phyloP scores from a whole-genome alignment of 805 yeast species.

The Kodamaea sagamina region DNA sequence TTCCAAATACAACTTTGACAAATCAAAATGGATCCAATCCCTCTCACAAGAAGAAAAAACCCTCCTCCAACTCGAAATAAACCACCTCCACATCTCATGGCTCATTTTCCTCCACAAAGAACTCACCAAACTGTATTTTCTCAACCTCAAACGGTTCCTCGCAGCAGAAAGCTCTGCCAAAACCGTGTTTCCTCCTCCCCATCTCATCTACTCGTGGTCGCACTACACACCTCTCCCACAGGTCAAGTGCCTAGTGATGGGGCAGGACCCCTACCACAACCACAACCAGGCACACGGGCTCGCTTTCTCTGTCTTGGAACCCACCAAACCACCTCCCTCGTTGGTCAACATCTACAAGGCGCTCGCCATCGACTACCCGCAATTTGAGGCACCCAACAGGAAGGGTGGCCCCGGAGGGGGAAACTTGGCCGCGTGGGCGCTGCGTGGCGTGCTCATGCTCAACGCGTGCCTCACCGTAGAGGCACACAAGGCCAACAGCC shows the following conservation, averaged over 20 bases:
- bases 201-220: constrained; percentile 89
- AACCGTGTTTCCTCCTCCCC: constrained; percentile 74
- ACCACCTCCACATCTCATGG: constrained; percentile 78
- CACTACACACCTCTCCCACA: constrained; percentile 73
- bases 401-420: constrained; percentile 52
- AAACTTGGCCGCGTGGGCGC: constrained; percentile 79
- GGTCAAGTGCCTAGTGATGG: constrained; percentile 79
- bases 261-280: constrained; percentile 97
- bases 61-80: constrained; percentile 66
- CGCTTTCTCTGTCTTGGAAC: constrained; percentile 87
- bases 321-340: constrained; percentile 81
- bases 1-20: constrained; percentile 43
- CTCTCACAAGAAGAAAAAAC: constrained; percentile 50
- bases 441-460: constrained; percentile 81
- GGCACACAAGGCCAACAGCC: constrained; percentile 93
- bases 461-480: constrained; percentile 89
- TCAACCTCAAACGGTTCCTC: constrained; percentile 68
- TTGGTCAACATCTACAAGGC: constrained; percentile 84
- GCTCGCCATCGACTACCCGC: constrained; percentile 62
- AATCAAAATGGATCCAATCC: constrained; percentile 50
- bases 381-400: constrained; percentile 44
- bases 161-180: constrained; percentile 43
- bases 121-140: constrained; percentile 81
- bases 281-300: constrained; percentile 93
- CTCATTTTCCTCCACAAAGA: constrained; percentile 66